phyloP scores from a whole-genome alignment of 2,329 filamentous ascomycete species.

The Hypoxylon sp. region DNA sequence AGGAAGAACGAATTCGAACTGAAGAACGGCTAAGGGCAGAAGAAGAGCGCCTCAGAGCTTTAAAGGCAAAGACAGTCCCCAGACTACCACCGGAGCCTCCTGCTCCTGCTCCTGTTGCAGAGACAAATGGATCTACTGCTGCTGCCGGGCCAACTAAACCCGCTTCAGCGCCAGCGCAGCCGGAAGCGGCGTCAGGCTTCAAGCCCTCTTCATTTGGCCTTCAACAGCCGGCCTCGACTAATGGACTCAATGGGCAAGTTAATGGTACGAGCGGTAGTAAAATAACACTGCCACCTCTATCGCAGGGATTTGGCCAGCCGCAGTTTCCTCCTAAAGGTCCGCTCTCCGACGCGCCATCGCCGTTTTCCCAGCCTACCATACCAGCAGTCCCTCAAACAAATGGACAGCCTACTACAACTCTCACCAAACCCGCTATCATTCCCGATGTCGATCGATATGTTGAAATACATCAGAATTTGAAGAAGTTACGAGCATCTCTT shows the following conservation, averaged over 20 bases:
- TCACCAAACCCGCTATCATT: slow-evolving; percentile 32
- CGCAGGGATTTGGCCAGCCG: slow-evolving; percentile 6
- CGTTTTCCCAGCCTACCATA: slow-evolving; percentile 31
- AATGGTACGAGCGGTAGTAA: slow-evolving; percentile 40
- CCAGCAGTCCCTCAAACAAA: slow-evolving; percentile 37
- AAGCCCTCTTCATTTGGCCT: slow-evolving; percentile 17
- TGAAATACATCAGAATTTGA: slow-evolving; percentile 77
- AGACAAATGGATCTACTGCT: slow-evolving; percentile 10
- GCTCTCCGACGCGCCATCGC: slow-evolving; percentile 15
- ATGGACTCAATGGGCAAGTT: slow-evolving; percentile 26
- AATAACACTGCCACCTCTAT: slow-evolving; percentile 17
- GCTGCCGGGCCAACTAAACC: slow-evolving; percentile 30
- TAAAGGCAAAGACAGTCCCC: slow-evolving; percentile 60
- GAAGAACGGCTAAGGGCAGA: slow-evolving; percentile 62
- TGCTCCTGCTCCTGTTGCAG: slow-evolving; percentile 29
- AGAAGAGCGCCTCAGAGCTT: slow-evolving; percentile 61
- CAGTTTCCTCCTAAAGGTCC: slow-evolving; percentile 12
- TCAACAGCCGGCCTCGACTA: slow-evolving; percentile 18
- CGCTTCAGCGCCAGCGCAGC: slow-evolving; percentile 16
- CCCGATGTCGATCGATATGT: slow-evolving; percentile 58
- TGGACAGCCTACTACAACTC: slow-evolving; percentile 27
- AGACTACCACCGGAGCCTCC: slow-evolving; percentile 54
- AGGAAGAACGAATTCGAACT: slow-evolving; percentile 60
- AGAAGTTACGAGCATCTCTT: slow-evolving; percentile 63
- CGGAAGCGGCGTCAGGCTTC: slow-evolving; percentile 1